A percentile compares a stretch with the other conserved stretches of the same genome.
Conservation (phyloP, 2,329 filamentous ascomycete species). For the Epichloe scottii region DNA sequence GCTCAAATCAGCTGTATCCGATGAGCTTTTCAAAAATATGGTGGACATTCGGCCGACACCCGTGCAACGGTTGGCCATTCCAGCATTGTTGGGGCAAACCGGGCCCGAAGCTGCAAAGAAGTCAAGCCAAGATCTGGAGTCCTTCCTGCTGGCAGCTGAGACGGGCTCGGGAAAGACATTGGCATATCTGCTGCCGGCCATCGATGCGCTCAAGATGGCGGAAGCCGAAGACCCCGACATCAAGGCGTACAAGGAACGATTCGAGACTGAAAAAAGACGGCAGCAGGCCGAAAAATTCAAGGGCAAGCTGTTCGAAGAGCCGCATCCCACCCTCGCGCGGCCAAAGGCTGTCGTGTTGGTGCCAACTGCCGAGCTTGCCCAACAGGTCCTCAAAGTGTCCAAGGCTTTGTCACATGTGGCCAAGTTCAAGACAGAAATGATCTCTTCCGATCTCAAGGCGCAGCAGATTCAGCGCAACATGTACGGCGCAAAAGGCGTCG, state of each 20-base stretch:
- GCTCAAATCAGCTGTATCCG: constrained; percentile 57
- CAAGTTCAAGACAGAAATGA: constrained; percentile 75
- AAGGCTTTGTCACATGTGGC: constrained; percentile 73
- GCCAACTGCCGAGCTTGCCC: constrained; percentile 82
- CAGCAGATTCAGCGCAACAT: constrained; percentile 74
- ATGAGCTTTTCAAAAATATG: constrained; percentile 64
- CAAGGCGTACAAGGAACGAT: constrained; percentile 42
- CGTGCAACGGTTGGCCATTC: constrained; percentile 80
- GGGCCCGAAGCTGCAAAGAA: constrained; percentile 13
- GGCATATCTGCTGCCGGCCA: constrained; percentile 73
- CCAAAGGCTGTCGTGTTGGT: constrained; percentile 79
- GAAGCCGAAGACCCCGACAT: constrained; percentile 49
- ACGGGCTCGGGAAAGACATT: constrained; percentile 96
- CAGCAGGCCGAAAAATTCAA: constrained; percentile 41
- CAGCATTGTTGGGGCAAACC: constrained; percentile 55
- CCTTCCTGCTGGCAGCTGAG: constrained; percentile 80
- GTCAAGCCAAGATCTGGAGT: constrained; percentile 27
- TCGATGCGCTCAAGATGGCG: constrained; percentile 73
- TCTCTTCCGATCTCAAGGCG: constrained; percentile 66
- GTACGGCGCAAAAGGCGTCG: constrained; percentile 69
- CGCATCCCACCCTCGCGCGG: constrained; percentile 61
- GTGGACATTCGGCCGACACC: constrained; percentile 72
- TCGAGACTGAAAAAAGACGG: constrained; percentile 42
- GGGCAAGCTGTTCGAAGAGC: constrained; percentile 53
- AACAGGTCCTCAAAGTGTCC: constrained; percentile 69